phyloP scores from a whole-genome alignment of 495 filamentous ascomycete species.

The Podospora comata region DNA sequence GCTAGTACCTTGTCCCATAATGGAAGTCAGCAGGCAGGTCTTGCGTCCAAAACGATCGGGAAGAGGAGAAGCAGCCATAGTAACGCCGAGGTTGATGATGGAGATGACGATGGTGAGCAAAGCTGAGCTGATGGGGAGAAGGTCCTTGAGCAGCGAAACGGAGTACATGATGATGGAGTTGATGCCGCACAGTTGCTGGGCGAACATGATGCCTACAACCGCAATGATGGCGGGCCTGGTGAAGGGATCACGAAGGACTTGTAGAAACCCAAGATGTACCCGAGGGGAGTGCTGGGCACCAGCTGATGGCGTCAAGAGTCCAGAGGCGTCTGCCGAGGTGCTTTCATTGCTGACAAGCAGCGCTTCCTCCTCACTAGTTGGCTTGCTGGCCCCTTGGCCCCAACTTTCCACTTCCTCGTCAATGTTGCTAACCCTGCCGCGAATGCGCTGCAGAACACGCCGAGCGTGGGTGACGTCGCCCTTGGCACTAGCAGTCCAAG shows the following conservation, averaged over 20 bases:
- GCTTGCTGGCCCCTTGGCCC: constrained; percentile 42
- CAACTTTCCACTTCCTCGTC: constrained; percentile 69
- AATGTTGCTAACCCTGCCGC: constrained; percentile 65
- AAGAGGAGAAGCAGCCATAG: constrained; percentile 72
- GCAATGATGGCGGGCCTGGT: constrained; percentile 77
- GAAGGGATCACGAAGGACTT: constrained; percentile 59
- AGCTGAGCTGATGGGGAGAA: constrained; percentile 73
- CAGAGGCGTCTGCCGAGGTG: constrained; percentile 42
- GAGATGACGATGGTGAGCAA: constrained; percentile 82
- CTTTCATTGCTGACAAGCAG: constrained; percentile 37
- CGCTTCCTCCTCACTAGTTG: constrained; percentile 45
- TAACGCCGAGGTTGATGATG: constrained; percentile 79
- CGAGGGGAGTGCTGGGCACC: constrained; percentile 33
- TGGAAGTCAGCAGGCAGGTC: constrained; percentile 72
- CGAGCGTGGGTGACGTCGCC: constrained; percentile 59
- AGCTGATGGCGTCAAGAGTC: constrained; percentile 31
- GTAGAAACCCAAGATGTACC: constrained; percentile 61
- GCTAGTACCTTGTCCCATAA: constrained; percentile 75
- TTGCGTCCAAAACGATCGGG: constrained; percentile 87
- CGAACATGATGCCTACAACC: constrained; percentile 85
- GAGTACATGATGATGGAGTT: constrained; percentile 99
- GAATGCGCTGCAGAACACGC: constrained; percentile 65
- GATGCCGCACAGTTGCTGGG: constrained; percentile 88
- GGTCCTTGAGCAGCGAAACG: constrained; percentile 73
- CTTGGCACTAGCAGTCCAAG: constrained; percentile 69